Evolutionary conservation across 2,329 filamentous ascomycete species (phyloP), one percentile per base, ranked within the genome.

Genomic region (Exophiala sideris): DNA sequence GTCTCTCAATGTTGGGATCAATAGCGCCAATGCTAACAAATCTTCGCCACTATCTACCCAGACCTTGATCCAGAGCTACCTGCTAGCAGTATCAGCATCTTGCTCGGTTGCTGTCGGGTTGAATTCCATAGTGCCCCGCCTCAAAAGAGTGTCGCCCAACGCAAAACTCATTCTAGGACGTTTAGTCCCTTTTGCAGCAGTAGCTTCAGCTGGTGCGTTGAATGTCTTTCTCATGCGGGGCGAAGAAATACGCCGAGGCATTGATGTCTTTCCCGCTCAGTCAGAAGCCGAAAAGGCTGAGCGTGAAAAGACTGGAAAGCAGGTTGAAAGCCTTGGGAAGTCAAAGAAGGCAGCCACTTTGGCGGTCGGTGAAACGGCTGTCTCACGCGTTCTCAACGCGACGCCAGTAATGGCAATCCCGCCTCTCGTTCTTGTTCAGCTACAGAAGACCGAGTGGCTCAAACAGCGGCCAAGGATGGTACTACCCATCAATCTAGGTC

Each of bases 211-310:
- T 3, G 91, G 91, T 66, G 90, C 86, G 1, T 79, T 99, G 59
- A 99, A 99, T 72, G 94, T 96, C 21, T 95, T 96, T 73, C 82
- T 99, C 51, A 99, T 99, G 94, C 89, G 94, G 56, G 87, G 90
- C 60, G 92, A 96, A 72, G 94, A 99, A 76, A 97, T 99, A 65
- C 82, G 88, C 66, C 83, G 83, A 57, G 94, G 94, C 48, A 99
- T 99, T 67, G 89, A 97, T 71, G 84, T 99, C 35, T 96, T 87
- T 71, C 91, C 91, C 1, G 85, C 90, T 5, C 80, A 91, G 9
- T 86, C 85, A 2, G 85, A 85, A 3, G 79, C 79, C 12, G 85
- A 91, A 68, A 88, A 85, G 72, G 73, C 71, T 46, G 77, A 79
- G 68, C 83, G 78, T 73, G 79, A 89, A 67, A 77, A 80, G 65